Evolutionary conservation across 306 rosid species (phyloP).

Genomic region (Quillaja saponaria): DNA sequence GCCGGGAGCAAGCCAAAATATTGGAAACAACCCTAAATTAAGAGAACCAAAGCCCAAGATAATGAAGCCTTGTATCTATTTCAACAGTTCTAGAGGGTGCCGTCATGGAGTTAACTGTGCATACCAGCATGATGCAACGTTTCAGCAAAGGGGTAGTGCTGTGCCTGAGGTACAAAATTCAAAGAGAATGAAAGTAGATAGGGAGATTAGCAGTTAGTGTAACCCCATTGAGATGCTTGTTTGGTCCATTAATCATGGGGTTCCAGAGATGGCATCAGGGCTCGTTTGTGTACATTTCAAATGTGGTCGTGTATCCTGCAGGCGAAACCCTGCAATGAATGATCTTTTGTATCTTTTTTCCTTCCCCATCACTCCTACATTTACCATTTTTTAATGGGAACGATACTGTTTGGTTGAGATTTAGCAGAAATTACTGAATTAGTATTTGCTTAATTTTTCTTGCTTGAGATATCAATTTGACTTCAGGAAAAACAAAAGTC

Average conservation of each 20-base stretch:
- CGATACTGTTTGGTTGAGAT: constrained; percentile 33
- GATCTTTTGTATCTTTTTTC: constrained; percentile 19
- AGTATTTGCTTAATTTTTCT: constrained; percentile 9
- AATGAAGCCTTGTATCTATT: constrained; percentile 90
- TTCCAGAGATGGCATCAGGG: constrained; percentile 19
- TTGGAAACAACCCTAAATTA: constrained; percentile 44
- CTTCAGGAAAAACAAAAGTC: constrained; percentile 15
- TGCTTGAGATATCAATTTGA: constrained; percentile 3
- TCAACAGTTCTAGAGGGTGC: constrained; percentile 88
- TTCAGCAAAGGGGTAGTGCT: constrained; percentile 54
- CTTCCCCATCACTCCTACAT: constrained; percentile 5
- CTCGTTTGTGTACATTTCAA: constrained; percentile 8
- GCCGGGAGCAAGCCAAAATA: constrained; percentile 51
- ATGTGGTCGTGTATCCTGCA: constrained; percentile 5
- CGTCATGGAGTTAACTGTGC: constrained; percentile 82
- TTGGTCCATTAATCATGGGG: constrained; percentile 7
- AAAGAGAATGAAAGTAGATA: constrained; percentile 80
- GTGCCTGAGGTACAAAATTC: constrained; percentile 51
- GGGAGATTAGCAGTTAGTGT: constrained; percentile 74
- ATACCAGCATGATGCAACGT: constrained; percentile 71
- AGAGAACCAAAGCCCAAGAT: constrained; percentile 70
- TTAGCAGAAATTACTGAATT: constrained; percentile 25
- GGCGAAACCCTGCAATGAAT: constrained; percentile 4
- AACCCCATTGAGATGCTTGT: constrained; percentile 17
- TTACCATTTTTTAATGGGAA: constrained; percentile 38